phyloP scores from a whole-genome alignment of 2,329 filamentous ascomycete genomes.

The Aaosphaeria arxii region DNA sequence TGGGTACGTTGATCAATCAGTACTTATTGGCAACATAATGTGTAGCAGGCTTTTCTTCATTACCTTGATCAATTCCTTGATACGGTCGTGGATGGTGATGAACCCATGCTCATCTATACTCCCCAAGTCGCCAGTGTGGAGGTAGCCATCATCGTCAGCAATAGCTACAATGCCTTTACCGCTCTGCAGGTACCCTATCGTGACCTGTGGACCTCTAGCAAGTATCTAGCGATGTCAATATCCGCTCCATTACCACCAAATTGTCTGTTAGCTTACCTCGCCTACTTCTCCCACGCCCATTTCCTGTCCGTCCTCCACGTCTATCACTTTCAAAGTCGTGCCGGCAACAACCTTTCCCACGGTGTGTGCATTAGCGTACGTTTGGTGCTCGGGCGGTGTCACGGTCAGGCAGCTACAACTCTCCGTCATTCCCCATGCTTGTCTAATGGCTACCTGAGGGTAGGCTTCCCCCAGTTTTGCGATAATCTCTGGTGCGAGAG shows the following conservation, averaged over 20 bases:
- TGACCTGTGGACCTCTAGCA: constrained; percentile 44
- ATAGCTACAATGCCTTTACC: constrained; percentile 42
- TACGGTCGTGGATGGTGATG: constrained; percentile 58
- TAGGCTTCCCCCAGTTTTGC: constrained; percentile 55
- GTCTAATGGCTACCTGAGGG: constrained; percentile 60
- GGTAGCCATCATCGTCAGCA: constrained; percentile 48
- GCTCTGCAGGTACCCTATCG: constrained; percentile 51
- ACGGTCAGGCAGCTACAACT: constrained; percentile 62
- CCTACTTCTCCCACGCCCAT: constrained; percentile 52
- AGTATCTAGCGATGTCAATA: too few relatives aligned
- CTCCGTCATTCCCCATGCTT: constrained; percentile 69
- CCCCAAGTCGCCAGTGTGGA: constrained; percentile 60
- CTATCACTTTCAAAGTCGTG: constrained; percentile 60
- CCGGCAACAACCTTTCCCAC: constrained; percentile 57
- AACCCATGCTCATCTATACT: constrained; percentile 54
- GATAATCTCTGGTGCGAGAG: constrained; percentile 57
- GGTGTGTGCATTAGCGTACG: constrained; percentile 56
- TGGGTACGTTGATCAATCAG: neutral
- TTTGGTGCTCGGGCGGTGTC: constrained; percentile 55
- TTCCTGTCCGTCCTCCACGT: constrained; percentile 52
- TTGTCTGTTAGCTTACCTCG: constrained; percentile 42
- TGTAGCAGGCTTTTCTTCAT: constrained; percentile 21
- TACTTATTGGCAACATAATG: neutral
- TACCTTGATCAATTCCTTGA: constrained; percentile 67
- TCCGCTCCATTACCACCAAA: too few relatives aligned